Evolutionary conservation across 2,329 filamentous ascomycete genomes (phyloP).

Genomic region (Elsinoe ampelina): DNA sequence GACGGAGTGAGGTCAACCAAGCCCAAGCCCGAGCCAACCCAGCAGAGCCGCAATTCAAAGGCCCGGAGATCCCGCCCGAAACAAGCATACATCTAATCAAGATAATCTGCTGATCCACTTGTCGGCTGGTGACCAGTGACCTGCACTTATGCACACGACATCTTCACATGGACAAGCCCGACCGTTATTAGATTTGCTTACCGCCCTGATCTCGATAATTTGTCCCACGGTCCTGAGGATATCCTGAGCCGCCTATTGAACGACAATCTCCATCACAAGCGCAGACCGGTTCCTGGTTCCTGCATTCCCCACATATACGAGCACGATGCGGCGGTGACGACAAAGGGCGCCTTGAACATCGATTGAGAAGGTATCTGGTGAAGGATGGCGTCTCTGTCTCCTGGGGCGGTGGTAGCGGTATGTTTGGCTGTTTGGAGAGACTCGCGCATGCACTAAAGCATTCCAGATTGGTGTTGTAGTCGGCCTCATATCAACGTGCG

Average conservation of each 20-base stretch:
- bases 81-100: constrained; percentile 8
- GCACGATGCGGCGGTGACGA: constrained; percentile 6
- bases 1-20: constrained; percentile 8
- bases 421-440: background rate
- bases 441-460: background rate
- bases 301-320: constrained; percentile 1
- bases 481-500: constrained; percentile 83
- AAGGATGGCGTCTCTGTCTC: constrained; percentile 17
- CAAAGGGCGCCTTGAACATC: background rate
- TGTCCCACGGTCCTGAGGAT: background rate
- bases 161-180: background rate
- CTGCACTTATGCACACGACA: background rate
- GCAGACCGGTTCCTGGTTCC: constrained; percentile 9
- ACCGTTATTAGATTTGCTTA: constrained; percentile 13
- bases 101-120: background rate
- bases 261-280: background rate
- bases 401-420: constrained; percentile 17
- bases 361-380: background rate
- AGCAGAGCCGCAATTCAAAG: background rate
- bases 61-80: background rate
- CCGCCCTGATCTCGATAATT: background rate
- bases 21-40: background rate
- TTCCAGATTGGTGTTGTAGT: constrained; percentile 70
- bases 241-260: background rate
- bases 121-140: background rate